phyloP scores from a whole-genome alignment of 140 eudicot species.

The Cichorium intybus region DNA sequence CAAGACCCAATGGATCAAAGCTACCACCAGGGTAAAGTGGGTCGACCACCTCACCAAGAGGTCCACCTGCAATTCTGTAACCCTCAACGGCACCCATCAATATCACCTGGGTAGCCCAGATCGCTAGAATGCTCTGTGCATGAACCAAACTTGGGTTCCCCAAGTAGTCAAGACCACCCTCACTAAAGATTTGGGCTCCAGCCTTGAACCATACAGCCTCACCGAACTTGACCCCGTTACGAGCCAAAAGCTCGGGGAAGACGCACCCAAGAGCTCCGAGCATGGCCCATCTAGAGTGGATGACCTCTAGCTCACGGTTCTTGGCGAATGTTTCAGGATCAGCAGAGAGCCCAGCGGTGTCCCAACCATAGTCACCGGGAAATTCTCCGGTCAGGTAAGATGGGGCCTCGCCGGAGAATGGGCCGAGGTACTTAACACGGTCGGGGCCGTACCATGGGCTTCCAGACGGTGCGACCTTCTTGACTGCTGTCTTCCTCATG shows the following conservation, averaged over 20 bases:
- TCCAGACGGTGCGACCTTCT: conserved; percentile 40
- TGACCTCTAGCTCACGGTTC: conserved; percentile 71
- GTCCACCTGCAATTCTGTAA: conserved; percentile 38
- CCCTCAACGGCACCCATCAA: conserved; percentile 55
- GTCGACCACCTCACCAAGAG: conserved; percentile 30
- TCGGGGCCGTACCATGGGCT: conserved; percentile 80
- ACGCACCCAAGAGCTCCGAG: conserved; percentile 64
- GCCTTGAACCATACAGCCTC: conserved; percentile 67
- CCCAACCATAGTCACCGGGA: conserved; percentile 71
- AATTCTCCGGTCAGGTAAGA: conserved; percentile 59
- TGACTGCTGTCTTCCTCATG: conserved; percentile 37
- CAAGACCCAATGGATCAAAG: conserved; percentile 31
- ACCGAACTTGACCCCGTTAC: conserved; percentile 51
- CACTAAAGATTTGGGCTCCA: conserved; percentile 54
- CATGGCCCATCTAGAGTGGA: conserved; percentile 64
- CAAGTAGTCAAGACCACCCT: conserved; percentile 62
- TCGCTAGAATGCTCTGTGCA: conserved; percentile 69
- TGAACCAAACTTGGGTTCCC: conserved; percentile 63
- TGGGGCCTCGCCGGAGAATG: conserved; percentile 70
- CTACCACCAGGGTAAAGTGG: conserved; percentile 32
- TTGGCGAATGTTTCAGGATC: conserved; percentile 65
- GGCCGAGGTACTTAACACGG: conserved; percentile 73
- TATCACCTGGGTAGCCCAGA: conserved; percentile 53
- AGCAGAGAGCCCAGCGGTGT: conserved; percentile 67
- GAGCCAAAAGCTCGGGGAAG: conserved; percentile 60